Evolutionary conservation across 1,284 basidiomycete genomes (phyloP).

Genomic region (Tilletia indica): DNA sequence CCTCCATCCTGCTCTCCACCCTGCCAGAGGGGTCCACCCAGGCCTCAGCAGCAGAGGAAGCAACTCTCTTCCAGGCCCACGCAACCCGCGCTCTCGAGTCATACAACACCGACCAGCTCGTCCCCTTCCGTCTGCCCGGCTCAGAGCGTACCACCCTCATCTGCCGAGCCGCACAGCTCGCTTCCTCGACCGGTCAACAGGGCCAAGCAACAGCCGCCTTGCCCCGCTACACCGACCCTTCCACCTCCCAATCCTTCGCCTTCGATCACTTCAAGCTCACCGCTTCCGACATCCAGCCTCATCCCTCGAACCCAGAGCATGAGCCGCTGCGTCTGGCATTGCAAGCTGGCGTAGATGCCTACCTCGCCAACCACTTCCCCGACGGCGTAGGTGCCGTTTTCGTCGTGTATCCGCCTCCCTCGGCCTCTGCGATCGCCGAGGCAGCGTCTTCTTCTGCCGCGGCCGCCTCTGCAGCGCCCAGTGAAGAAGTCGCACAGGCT

Average conservation of each 20-base stretch:
- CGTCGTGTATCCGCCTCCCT: conserved; percentile 13
- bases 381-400: conserved; percentile 44
- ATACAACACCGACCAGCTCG: conserved; percentile 42
- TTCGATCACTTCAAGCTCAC: conserved; percentile 17
- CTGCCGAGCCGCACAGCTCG: conserved; percentile 9
- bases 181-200: not conserved
- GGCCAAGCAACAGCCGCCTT: not conserved
- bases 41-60: conserved; percentile 36
- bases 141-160: not conserved
- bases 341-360: conserved; percentile 34
- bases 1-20: conserved; percentile 32
- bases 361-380: conserved; percentile 45
- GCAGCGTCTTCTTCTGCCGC: not conserved
- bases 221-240: not conserved
- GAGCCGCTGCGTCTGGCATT: conserved; percentile 31
- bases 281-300: conserved; percentile 16
- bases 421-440: not conserved
- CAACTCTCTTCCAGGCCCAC: conserved; percentile 21
- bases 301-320: conserved; percentile 7
- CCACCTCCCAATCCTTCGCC: not conserved
- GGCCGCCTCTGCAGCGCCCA: not conserved
- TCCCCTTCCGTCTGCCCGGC: conserved; percentile 27
- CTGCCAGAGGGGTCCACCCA: conserved; percentile 16
- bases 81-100: conserved; percentile 32
- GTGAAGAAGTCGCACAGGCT: conserved; percentile 8